Conservation (phyloP, 352 stramenopile species). For the Phytophthora pinifolia region DNA sequence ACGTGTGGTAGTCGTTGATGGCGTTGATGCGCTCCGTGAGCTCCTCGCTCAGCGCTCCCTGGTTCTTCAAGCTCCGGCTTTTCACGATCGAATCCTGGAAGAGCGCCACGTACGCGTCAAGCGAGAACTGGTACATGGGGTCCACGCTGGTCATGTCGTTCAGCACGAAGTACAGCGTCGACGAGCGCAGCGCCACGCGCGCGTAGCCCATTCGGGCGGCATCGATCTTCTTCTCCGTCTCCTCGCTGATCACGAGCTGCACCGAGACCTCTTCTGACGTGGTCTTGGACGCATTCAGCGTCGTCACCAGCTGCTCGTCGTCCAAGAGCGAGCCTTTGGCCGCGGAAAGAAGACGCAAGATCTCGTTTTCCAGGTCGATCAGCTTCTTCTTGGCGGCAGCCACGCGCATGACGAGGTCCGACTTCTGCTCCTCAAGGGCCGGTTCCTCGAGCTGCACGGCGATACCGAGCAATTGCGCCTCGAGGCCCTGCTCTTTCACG, state of each 20-base stretch:
- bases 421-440: slow-evolving; percentile 94
- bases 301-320: slow-evolving; percentile 94
- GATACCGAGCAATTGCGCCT: slow-evolving; percentile 93
- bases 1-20: slow-evolving; percentile 96
- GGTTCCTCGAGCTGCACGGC: slow-evolving; percentile 95
- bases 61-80: slow-evolving; percentile 78
- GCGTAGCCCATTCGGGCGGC: slow-evolving; percentile 92
- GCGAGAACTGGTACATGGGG: slow-evolving; percentile 97
- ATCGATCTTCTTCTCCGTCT: slow-evolving; percentile 97
- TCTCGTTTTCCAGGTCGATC: slow-evolving; percentile 96
- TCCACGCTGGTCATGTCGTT: slow-evolving; percentile 95
- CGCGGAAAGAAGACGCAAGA: slow-evolving; percentile 90
- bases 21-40: slow-evolving; percentile 87
- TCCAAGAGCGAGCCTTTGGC: slow-evolving; percentile 94
- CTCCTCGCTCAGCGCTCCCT: slow-evolving; percentile 78
- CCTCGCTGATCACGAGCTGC: slow-evolving; percentile 92
- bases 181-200: slow-evolving; percentile 90
- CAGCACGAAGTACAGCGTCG: slow-evolving; percentile 95
- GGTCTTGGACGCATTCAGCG: slow-evolving; percentile 94
- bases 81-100: slow-evolving; percentile 95
- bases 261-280: slow-evolving; percentile 94
- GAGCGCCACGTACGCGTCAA: slow-evolving; percentile 94
- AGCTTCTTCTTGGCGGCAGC: slow-evolving; percentile 94
- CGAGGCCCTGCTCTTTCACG: slow-evolving; percentile 94
- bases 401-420: slow-evolving; percentile 89